phyloP scores from a whole-genome alignment of 257 asterid genomes.

The Misopates orontium region DNA sequence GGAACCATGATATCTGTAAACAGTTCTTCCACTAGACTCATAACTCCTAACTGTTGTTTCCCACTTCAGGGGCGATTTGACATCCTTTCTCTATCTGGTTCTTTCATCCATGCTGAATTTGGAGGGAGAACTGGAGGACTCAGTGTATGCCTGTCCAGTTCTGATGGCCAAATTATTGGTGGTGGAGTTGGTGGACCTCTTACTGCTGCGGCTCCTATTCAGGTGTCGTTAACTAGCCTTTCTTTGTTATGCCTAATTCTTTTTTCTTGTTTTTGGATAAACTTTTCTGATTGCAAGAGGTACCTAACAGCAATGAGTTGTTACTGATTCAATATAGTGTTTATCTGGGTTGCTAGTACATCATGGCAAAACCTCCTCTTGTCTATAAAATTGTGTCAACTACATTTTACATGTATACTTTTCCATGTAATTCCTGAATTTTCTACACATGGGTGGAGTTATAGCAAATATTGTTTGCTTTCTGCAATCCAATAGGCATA shows the following conservation, averaged over 20 bases:
- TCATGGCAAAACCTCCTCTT: too few relatives aligned
- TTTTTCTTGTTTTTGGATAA: background rate
- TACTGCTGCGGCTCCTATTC: slow-evolving; percentile 60
- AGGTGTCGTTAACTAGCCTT: slow-evolving; percentile 30
- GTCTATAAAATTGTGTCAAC: too few relatives aligned
- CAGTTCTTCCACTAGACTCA: background rate
- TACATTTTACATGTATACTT: too few relatives aligned
- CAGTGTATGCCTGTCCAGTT: slow-evolving; percentile 53
- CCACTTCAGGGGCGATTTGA: slow-evolving; percentile 54
- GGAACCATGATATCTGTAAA: background rate
- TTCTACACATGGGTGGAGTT: too few relatives aligned
- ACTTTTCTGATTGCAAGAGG: too few relatives aligned
- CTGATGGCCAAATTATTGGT: slow-evolving; percentile 64
- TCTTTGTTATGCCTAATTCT: background rate
- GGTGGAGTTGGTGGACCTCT: slow-evolving; percentile 70
- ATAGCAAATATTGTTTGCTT: too few relatives aligned
- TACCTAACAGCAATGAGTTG: too few relatives aligned
- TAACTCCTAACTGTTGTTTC: background rate
- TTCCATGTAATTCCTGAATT: too few relatives aligned
- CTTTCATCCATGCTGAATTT: slow-evolving; percentile 49
- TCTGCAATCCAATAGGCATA: too few relatives aligned
- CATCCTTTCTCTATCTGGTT: slow-evolving; percentile 61
- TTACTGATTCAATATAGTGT: too few relatives aligned
- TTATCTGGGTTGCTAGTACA: too few relatives aligned
- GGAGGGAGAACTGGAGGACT: slow-evolving; percentile 65